phyloP scores from a whole-genome alignment of 495 filamentous ascomycete genomes.

The Aspergillus haitiensis region DNA sequence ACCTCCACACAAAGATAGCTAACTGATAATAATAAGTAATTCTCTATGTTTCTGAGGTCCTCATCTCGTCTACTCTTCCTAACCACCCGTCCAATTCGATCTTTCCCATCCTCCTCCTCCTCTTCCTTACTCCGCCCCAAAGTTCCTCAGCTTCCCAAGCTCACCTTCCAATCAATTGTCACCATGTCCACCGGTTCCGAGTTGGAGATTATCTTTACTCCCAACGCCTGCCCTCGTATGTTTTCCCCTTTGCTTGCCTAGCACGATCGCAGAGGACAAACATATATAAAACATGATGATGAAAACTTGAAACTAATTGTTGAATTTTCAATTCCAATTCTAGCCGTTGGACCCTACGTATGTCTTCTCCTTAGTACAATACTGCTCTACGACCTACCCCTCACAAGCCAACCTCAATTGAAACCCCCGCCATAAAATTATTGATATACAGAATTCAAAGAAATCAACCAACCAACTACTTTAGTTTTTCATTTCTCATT shows the following conservation, averaged over 20 bases:
- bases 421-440: background rate
- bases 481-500: background rate
- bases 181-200: conserved; percentile 36
- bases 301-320: conserved; percentile 37
- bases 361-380: conserved; percentile 23
- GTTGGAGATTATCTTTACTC: conserved; percentile 40
- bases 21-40: conserved; percentile 3
- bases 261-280: background rate
- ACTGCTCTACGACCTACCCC: conserved; percentile 17
- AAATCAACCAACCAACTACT: conserved; percentile 1
- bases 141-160: conserved; percentile 3
- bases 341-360: conserved; percentile 62
- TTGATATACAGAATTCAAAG: conserved; percentile 1
- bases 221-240: conserved; percentile 52
- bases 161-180: conserved; percentile 16
- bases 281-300: background rate
- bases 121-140: conserved; percentile 4
- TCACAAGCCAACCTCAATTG: conserved; percentile 6
- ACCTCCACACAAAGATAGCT: conserved; percentile 1
- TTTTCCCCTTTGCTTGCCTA: conserved; percentile 12
- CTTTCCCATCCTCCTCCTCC: conserved; percentile 5
- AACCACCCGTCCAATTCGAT: background rate
- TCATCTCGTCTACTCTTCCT: conserved; percentile 5
- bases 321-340: background rate
- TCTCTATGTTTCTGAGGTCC: conserved; percentile 26